Conservation (phyloP, 257 asterid genomes). For the Plantago ovata region DNA sequence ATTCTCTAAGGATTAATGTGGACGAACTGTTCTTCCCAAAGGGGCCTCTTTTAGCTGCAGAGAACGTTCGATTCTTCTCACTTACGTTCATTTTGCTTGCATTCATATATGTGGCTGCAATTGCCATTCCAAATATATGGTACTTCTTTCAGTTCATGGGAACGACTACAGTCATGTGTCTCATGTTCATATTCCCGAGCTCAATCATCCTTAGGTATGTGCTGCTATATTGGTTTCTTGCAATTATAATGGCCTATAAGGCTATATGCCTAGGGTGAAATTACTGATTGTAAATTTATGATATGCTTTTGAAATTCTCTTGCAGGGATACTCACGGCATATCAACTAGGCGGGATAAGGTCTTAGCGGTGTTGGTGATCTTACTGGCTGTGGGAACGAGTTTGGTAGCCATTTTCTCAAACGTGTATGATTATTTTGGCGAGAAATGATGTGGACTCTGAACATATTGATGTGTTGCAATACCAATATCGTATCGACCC, state of each 20-base stretch:
- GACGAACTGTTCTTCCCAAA: slow-evolving; percentile 80
- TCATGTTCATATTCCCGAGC: slow-evolving; percentile 96
- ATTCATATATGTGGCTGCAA: slow-evolving; percentile 60
- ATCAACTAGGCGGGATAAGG: slow-evolving; percentile 58
- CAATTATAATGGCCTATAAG: too few relatives aligned
- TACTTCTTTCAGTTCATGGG: slow-evolving; percentile 98
- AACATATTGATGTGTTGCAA: neutral
- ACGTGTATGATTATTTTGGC: slow-evolving; percentile 37
- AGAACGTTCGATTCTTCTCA: slow-evolving; percentile 42
- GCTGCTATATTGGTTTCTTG: too few relatives aligned
- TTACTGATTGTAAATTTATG: neutral
- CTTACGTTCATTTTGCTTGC: slow-evolving; percentile 55
- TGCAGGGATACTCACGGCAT: slow-evolving; percentile 70
- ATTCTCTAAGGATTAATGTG: slow-evolving; percentile 73
- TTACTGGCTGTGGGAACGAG: slow-evolving; percentile 80
- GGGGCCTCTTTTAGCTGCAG: slow-evolving; percentile 40
- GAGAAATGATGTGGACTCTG: slow-evolving; percentile 21
- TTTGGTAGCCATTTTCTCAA: slow-evolving; percentile 65
- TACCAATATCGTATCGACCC: too few relatives aligned
- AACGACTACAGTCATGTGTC: slow-evolving; percentile 82
- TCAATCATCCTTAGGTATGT: slow-evolving; percentile 77
- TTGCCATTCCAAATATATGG: slow-evolving; percentile 86
- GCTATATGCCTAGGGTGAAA: neutral
- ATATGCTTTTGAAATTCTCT: slow-evolving; percentile 7
- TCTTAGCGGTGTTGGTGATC: slow-evolving; percentile 64